These are phyloP conservation scores for Rhynchosporium secalis DNA, from an alignment of 2,329 filamentous ascomycete species.

Conservation along the genomic window DNA sequence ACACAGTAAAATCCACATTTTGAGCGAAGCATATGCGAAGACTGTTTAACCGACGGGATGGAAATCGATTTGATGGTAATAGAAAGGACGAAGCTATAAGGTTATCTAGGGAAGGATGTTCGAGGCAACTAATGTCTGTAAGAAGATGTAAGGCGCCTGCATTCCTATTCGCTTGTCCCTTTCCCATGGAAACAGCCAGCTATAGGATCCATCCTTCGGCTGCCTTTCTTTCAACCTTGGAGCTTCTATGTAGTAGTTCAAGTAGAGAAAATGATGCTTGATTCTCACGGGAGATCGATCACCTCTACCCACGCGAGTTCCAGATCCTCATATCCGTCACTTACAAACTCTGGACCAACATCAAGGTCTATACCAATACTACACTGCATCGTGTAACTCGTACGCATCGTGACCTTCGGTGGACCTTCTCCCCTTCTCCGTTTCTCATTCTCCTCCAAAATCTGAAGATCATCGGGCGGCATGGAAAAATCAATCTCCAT, in stretches of 20 bases:
- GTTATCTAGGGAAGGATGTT: no score
- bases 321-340: constrained; percentile 10
- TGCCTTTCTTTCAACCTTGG: background rate
- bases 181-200: no score
- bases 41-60: no score
- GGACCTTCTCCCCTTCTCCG: background rate
- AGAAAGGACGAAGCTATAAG: no score
- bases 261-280: background rate
- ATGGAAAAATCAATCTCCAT: background rate
- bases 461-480: background rate
- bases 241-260: background rate
- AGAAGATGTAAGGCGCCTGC: no score
- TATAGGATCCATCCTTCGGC: no score
- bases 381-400: constrained; percentile 17
- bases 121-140: no score
- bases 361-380: background rate
- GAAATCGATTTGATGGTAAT: no score
- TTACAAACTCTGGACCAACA: constrained; percentile 11
- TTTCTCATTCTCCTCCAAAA: background rate
- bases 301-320: background rate
- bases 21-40: no score
- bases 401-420: constrained; percentile 9
- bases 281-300: background rate
- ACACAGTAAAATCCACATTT: no score
- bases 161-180: no score